Evolutionary conservation across 2,329 filamentous ascomycete species (phyloP).

Genomic region (Fusarium anthophilum): DNA sequence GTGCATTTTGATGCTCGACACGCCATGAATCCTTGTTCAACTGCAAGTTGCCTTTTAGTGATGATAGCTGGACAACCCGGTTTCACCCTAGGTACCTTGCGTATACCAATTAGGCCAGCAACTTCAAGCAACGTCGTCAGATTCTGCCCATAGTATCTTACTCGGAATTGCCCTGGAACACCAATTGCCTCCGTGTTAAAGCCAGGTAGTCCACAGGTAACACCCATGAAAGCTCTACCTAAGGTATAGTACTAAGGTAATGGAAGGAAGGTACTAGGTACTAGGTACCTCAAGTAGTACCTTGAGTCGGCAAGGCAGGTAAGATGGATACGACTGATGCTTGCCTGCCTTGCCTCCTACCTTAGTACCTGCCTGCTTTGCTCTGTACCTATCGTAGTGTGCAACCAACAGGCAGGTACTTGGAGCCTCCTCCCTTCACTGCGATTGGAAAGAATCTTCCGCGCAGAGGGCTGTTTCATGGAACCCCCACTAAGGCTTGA

Average conservation of each 20-base stretch:
- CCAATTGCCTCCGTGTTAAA: not conserved
- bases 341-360: not conserved
- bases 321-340: not conserved
- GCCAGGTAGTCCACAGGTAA: not conserved
- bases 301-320: not conserved
- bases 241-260: too few relatives aligned
- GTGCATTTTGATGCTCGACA: not conserved
- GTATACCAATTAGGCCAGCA: not conserved
- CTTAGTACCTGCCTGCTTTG: not conserved
- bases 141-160: not conserved
- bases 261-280: too few relatives aligned
- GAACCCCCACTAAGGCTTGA: constrained; percentile 14
- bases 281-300: not conserved
- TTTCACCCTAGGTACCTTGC: constrained; percentile 16
- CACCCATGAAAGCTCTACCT: not conserved
- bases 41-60: constrained; percentile 8
- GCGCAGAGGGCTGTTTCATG: not conserved
- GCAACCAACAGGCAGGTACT: not conserved
- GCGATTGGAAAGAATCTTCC: not conserved
- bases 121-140: not conserved
- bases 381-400: not conserved
- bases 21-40: not conserved
- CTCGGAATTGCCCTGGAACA: not conserved
- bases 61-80: constrained; percentile 1
- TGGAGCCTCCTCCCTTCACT: not conserved